Evolutionary conservation across 768 basidiomycete species (phyloP).

Genomic region (Paxillus rubicundulus): DNA sequence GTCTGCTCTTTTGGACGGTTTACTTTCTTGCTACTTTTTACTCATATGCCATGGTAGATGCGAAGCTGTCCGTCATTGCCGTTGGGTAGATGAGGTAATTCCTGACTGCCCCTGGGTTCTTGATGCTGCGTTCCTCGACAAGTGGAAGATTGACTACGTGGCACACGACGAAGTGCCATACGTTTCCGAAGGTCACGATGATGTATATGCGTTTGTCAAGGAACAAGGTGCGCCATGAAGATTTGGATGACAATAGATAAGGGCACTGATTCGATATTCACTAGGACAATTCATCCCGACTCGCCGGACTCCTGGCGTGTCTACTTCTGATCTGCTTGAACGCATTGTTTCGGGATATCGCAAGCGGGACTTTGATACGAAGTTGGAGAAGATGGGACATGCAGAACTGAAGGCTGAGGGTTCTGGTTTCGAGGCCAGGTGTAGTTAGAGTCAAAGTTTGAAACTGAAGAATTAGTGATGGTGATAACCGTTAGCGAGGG

Average conservation of each 20-base stretch:
- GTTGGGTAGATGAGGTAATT: conserved; percentile 95
- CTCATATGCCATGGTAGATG: conserved; percentile 43
- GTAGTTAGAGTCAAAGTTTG: conserved; percentile 3
- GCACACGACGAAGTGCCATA: conserved; percentile 96
- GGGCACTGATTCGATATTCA: background rate
- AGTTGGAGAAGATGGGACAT: conserved; percentile 85
- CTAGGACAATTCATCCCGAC: conserved; percentile 94
- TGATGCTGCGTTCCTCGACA: conserved; percentile 75
- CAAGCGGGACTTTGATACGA: conserved; percentile 81
- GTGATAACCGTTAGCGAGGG: background rate
- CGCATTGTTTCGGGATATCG: conserved; percentile 89
- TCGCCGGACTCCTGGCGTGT: conserved; percentile 89
- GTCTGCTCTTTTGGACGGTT: conserved; percentile 33
- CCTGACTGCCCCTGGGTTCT: conserved; percentile 91
- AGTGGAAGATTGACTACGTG: conserved; percentile 91
- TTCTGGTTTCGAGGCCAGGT: conserved; percentile 19
- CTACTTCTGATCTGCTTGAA: conserved; percentile 89
- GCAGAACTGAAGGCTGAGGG: conserved; percentile 66
- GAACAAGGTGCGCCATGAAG: conserved; percentile 56
- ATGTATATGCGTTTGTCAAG: conserved; percentile 85
- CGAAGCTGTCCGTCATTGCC: conserved; percentile 91
- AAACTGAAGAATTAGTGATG: background rate
- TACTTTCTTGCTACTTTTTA: background rate
- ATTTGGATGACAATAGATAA: background rate
- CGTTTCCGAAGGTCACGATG: conserved; percentile 69